Evolutionary conservation across 257 asterid genomes (phyloP).

Genomic region (Solanum etuberosum): DNA sequence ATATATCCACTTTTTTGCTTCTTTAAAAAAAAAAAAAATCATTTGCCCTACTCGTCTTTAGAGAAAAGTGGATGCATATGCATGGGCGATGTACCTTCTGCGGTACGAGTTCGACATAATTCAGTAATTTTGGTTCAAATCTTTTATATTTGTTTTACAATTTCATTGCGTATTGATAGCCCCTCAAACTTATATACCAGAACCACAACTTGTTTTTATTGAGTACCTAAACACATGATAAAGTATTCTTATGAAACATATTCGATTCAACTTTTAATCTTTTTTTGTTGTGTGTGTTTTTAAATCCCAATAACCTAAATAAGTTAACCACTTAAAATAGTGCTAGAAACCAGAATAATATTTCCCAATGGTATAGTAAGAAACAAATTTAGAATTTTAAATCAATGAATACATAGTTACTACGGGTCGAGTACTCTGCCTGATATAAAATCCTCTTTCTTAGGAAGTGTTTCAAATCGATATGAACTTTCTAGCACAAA

Average conservation of each 20-base stretch:
- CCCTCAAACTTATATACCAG: neutral
- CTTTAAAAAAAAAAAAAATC: no score
- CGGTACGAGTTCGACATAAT: no score
- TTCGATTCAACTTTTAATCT: neutral
- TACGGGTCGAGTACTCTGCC: neutral
- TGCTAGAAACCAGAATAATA: neutral
- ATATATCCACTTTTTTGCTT: neutral
- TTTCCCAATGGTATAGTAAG: neutral
- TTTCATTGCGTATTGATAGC: no score
- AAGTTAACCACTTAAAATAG: neutral
- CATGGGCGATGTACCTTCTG: neutral
- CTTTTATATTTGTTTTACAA: no score
- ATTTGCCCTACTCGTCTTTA: neutral
- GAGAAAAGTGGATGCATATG: neutral
- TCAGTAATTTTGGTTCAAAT: neutral
- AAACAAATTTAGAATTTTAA: neutral
- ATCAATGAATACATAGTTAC: neutral
- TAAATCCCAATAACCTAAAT: neutral
- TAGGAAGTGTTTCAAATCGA: no score
- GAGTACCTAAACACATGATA: neutral
- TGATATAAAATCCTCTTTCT: neutral
- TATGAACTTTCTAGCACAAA: accelerated
- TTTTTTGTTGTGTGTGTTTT: neutral
- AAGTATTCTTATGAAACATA: neutral
- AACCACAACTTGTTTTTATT: neutral